Evolutionary conservation across 148 eudicot genomes (phyloP).

Genomic region (Vaccinium vitisidaea): DNA sequence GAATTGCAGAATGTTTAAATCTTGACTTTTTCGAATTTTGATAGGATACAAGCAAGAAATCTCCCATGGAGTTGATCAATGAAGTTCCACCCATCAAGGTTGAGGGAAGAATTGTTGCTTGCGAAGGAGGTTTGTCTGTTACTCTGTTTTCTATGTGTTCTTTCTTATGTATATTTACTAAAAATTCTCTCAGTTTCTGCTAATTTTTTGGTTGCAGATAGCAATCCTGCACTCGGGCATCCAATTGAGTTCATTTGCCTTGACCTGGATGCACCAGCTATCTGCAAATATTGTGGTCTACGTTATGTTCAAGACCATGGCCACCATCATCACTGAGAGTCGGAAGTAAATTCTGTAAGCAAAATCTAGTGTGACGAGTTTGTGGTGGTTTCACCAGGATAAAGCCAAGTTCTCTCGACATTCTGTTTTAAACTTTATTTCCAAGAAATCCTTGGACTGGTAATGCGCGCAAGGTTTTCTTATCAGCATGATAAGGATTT

Average conservation of each 20-base stretch:
- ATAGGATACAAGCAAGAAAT: slow-evolving; percentile 79
- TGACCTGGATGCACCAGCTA: slow-evolving; percentile 71
- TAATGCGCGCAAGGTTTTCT: background rate
- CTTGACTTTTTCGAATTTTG: background rate
- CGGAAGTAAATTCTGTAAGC: background rate
- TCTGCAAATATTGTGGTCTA: slow-evolving; percentile 97
- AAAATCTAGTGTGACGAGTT: background rate
- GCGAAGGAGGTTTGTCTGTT: slow-evolving; percentile 79
- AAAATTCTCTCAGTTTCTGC: background rate
- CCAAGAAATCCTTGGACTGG: background rate
- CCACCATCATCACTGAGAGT: slow-evolving; percentile 45
- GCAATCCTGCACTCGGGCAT: slow-evolving; percentile 84
- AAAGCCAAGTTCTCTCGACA: background rate
- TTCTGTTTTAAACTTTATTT: slow-evolving; percentile 1
- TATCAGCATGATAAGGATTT: slow-evolving; percentile 7
- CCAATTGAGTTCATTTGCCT: slow-evolving; percentile 96
- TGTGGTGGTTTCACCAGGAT: slow-evolving; percentile 4
- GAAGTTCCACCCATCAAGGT: slow-evolving; percentile 98
- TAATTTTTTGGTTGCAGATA: slow-evolving; percentile 46
- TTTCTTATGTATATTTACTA: background rate
- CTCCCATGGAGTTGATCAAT: slow-evolving; percentile 95
- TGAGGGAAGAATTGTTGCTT: slow-evolving; percentile 79
- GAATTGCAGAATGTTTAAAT: background rate
- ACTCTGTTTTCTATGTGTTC: background rate
- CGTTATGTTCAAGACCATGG: slow-evolving; percentile 86